Base-by-base conservation (phyloP, 139 green algal species). In the Ettlia oleoabundans region DNA sequence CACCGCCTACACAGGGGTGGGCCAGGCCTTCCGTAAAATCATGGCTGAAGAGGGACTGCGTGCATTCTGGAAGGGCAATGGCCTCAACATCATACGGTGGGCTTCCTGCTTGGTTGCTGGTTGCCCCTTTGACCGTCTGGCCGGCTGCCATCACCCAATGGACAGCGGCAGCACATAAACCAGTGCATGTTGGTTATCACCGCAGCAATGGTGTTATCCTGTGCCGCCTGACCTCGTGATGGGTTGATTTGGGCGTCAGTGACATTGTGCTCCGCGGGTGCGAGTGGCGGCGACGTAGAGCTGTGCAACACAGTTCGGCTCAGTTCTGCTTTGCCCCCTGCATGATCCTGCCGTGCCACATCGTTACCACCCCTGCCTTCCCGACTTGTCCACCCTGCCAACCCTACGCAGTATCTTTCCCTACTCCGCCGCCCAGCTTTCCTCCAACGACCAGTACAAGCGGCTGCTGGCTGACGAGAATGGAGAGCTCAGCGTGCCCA, bases 1-100 rank as follows among this genome's bases (percentile, higher is more conserved):
- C 19, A 85, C 78, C 1, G 86, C 90, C 32, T 98, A 98, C 90
- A 98, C 95, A 8, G 94, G 95, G 13, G 88, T 98, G 4, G 71
- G 84, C 0, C 95, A 98, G 81, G 91, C 95, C 9, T 89, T 91
- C 5, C 15, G 19, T 19, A 98, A 98, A 76, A 98, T 98, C 35
- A 82, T 93, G 37, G 85, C 88, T 43, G 95, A 98, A 80, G 96
- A 98, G 81, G 95, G 96, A 24, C 41, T 98, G 62, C 70, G 91
- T 15, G 93, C 95, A 0, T 97, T 97, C 58, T 98, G 95, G 95
- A 98, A 98, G 76, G 96, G 96, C 70, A 98, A 98, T 83, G 88
- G 90, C 10, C 88, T 93, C 33, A 98, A 98, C 83, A 93, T 98
- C 69, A 91, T 98, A 38, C 91, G 96, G 73, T 80, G 73, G 55